Percentiles rank a stretch among this genome's conserved stretches.
phyloP scores from a whole-genome alignment of 441 rosid species.

The Macaranga tanarius region DNA sequence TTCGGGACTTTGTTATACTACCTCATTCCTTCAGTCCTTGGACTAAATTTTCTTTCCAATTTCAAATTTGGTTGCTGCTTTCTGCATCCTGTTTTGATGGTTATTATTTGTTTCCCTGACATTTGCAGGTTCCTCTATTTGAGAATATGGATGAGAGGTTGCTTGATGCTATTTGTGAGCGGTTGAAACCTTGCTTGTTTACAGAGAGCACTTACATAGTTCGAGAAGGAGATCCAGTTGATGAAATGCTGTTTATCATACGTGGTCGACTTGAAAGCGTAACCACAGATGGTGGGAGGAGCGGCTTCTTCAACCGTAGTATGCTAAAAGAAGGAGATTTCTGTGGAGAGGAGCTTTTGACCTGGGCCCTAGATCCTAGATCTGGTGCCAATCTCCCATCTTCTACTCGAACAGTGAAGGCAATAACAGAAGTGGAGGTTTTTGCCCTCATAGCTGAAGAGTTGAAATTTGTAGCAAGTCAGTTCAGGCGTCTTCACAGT shows the following conservation, averaged over 20 bases:
- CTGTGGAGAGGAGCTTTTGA: constrained; percentile 94
- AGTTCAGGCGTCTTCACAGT: constrained; percentile 89
- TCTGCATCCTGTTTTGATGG: background rate
- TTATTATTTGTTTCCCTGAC: constrained; percentile 12
- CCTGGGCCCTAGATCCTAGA: constrained; percentile 96
- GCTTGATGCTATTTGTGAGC: constrained; percentile 94
- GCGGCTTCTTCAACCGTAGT: constrained; percentile 86
- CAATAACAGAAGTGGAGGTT: constrained; percentile 82
- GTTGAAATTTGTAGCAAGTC: constrained; percentile 91
- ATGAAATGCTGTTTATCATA: constrained; percentile 95
- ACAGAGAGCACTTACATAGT: constrained; percentile 81
- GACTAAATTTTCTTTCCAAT: background rate
- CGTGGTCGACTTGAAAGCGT: constrained; percentile 95
- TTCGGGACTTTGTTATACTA: background rate
- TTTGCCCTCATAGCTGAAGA: constrained; percentile 87
- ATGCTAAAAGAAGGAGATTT: constrained; percentile 83
- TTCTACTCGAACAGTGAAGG: constrained; percentile 88
- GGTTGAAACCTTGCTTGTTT: constrained; percentile 83
- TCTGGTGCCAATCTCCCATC: constrained; percentile 83
- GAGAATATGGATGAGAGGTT: constrained; percentile 89
- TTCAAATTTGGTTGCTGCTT: too few relatives aligned
- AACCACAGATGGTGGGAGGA: constrained; percentile 96
- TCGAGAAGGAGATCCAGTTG: constrained; percentile 95
- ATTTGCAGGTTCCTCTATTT: constrained; percentile 77
- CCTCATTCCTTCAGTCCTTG: too few relatives aligned